These are phyloP conservation scores for Ogataea populi-albae DNA, from an alignment of 805 yeast genomes.

Conservation along the genomic window DNA sequence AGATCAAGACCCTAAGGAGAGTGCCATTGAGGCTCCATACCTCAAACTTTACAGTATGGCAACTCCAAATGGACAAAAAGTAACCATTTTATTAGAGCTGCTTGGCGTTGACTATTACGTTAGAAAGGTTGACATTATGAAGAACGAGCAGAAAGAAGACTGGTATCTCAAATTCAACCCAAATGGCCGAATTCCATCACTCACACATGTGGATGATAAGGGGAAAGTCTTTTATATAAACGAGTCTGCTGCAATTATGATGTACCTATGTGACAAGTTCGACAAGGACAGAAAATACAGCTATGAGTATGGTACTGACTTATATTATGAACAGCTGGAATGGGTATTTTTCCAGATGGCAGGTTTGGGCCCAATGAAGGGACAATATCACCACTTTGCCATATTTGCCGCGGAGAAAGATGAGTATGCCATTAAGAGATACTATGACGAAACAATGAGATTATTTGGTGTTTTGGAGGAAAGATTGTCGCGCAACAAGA, in stretches of 20 bases:
- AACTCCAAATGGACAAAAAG: conserved; percentile 48
- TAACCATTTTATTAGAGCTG: conserved; percentile 39
- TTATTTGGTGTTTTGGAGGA: conserved; percentile 53
- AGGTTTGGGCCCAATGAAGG: conserved; percentile 60
- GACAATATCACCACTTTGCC: conserved; percentile 53
- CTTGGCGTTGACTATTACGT: conserved; percentile 42
- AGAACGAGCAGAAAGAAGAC: conserved; percentile 49
- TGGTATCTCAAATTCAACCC: conserved; percentile 59
- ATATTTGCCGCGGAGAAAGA: conserved; percentile 47
- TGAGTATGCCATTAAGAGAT: conserved; percentile 54
- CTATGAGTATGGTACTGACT: conserved; percentile 35
- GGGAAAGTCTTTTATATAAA: conserved; percentile 45
- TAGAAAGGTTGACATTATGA: conserved; percentile 39
- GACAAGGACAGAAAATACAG: conserved; percentile 51
- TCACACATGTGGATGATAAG: conserved; percentile 38
- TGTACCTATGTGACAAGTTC: conserved; percentile 57
- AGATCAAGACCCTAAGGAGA: conserved; percentile 34
- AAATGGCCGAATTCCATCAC: conserved; percentile 61
- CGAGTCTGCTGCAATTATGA: conserved; percentile 62
- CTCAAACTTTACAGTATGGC: conserved; percentile 40
- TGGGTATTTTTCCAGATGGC: conserved; percentile 58
- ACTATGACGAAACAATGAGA: conserved; percentile 48
- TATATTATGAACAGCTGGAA: conserved; percentile 52
- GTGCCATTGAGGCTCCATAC: conserved; percentile 38
- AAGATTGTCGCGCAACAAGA: conserved; percentile 43